Base-by-base conservation (phyloP, 495 filamentous ascomycete species). In the Penicillium tannophilum region DNA sequence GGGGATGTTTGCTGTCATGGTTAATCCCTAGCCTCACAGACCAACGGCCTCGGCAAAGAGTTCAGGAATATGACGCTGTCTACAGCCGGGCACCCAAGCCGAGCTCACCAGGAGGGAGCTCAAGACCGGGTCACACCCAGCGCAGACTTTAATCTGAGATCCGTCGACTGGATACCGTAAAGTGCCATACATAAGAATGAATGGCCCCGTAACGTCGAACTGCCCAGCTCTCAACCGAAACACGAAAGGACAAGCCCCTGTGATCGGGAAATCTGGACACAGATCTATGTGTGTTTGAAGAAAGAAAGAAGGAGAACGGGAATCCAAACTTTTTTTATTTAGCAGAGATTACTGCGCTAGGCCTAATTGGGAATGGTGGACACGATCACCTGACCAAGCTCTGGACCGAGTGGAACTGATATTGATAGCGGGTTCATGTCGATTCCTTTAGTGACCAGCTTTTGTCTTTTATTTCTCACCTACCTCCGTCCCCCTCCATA, bases 161-260 rank as follows among this genome's bases (percentile, higher is more conserved):
- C 87, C 93, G 92, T 95, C 90, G 89, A 90, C 87, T 81, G 88
- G 91, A 91, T 81, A 92, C 88, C 62, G 56, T 88, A 66, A 67
- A 83, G 88, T 88, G 91, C 84, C 87, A 92, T 82, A 73, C 70
- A 75, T 58, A 63, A 68, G 71, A 67, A 64, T 65, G 69, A 75
- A 80, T 90, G 90, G 87, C 90, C 93, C 91, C 91, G 82, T 91
- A 73, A 81, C 81, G 89, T 88, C 89, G 89, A 92, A 83, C 87
- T 93, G 90, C 81, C 79, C 86, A 88, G 82, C 76, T 79, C 79
- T 90, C 89, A 77, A 93, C 89, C 86, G 84, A 76, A 76, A 75
- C 84, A 82, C 81, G 20, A 75, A 64, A 72, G 62, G 70, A 73
- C 73, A 71, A 76, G 78, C 72, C 54, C 48, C 61, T 66, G 52